A percentile compares a stretch with the other conserved stretches of the same genome.
phyloP scores from a whole-genome alignment of 306 rosid genomes.

The Quercus rubra region DNA sequence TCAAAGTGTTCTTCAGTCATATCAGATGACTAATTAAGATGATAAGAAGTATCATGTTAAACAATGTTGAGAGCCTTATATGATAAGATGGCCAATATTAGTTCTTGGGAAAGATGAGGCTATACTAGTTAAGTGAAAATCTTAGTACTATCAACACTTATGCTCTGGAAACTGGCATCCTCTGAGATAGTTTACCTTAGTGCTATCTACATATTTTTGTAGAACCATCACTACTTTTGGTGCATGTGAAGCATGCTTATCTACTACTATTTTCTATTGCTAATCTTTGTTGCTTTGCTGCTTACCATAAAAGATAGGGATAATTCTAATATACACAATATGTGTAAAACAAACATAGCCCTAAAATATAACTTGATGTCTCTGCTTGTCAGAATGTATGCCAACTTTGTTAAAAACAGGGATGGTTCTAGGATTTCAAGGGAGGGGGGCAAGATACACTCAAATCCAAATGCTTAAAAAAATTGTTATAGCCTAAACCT shows the following conservation, averaged over 20 bases:
- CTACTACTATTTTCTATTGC: not conserved
- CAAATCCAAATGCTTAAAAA: too few relatives aligned
- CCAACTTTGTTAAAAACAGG: not conserved
- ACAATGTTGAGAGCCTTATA: not conserved
- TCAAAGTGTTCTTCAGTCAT: not conserved
- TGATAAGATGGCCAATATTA: not conserved
- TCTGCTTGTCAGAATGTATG: not conserved
- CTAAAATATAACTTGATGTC: not conserved
- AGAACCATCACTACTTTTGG: not conserved
- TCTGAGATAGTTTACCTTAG: not conserved
- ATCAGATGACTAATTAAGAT: not conserved
- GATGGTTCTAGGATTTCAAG: too few relatives aligned
- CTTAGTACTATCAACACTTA: not conserved
- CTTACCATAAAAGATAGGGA: not conserved
- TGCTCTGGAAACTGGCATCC: not conserved
- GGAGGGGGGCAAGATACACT: too few relatives aligned
- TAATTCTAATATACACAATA: too few relatives aligned
- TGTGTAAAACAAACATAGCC: too few relatives aligned
- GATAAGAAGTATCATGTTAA: not conserved
- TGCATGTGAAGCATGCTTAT: not conserved
- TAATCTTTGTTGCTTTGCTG: not conserved
- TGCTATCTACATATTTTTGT: not conserved
- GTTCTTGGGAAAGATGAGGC: not conserved
- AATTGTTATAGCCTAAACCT: too few relatives aligned
- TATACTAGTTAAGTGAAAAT: not conserved